Evolutionary conservation across 371 early-diverging fungal species (phyloP), one percentile per base, ranked within the genome.

Genomic region (Circinella umbellata): DNA sequence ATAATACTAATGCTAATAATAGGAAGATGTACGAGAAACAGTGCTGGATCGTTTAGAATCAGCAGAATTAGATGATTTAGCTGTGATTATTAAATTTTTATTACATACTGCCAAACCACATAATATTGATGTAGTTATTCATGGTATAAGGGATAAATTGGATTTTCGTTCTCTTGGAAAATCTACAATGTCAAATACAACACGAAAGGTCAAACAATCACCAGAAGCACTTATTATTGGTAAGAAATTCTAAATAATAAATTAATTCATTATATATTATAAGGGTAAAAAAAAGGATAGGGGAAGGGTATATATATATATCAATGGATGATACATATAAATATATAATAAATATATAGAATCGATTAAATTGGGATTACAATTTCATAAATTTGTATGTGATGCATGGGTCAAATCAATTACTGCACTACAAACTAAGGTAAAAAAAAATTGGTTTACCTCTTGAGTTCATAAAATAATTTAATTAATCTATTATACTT

Each of bases 371-470:
- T 74, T 84, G 36, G 89, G 91, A 0, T 79, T 93, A 18, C 85
- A 90, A 39, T 87, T 89, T 64, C 89, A 91, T 68, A 90, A 88
- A 65, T 89, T 88, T 72, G 82, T 93, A 36, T 85, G 89, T 60
- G 92, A 91, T 59, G 85, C 89, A 3, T 93, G 94, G 94, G 71
- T 89, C 42, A 90, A 85, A 67, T 79, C 87, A 1, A 86, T 93
- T 48, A 71, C 73, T 1, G 90, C 86, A 8, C 51, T 82, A 4
- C 76, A 80, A 10, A 49, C 69, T 11, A 47, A 64, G 14, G 68
- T 68, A 68, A 17, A 39, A 27, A 27, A 57, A 51, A 47, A 15
- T 47, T 11, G 47, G 15, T 47, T 34, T 4, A 20, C 9, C n/a
- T 15, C 4, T 15, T 57, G 20, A 57, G 57, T 57, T 10, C 10